A percentile compares a stretch with the other conserved stretches of the same genome.
Conservation (phyloP, 116 monocot genomes). For the Dioscorea cayenensis region DNA sequence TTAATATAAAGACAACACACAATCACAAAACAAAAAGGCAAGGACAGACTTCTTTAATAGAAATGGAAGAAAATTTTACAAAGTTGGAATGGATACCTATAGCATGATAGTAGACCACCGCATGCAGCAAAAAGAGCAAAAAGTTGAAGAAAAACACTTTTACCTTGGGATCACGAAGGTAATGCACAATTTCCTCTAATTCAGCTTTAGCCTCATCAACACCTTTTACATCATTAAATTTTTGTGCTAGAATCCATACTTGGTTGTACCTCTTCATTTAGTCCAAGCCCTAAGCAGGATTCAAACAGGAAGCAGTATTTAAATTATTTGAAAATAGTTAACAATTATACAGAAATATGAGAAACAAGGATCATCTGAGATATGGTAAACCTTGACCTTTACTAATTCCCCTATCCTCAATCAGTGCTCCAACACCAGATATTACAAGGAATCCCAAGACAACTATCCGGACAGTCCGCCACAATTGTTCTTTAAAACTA, state of each 20-base stretch:
- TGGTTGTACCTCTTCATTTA: slow-evolving; percentile 96
- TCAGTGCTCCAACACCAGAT: slow-evolving; percentile 94
- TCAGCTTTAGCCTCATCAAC: slow-evolving; percentile 99
- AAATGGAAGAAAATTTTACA: not conserved
- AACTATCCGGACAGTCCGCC: slow-evolving; percentile 84
- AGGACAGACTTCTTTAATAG: too few relatives aligned
- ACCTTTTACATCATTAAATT: slow-evolving; percentile 98
- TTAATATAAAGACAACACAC: too few relatives aligned
- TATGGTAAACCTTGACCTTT: slow-evolving; percentile 87
- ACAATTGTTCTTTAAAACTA: slow-evolving; percentile 89
- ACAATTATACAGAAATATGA: not conserved
- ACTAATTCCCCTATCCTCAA: slow-evolving; percentile 95
- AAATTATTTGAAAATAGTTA: not conserved
- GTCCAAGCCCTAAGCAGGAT: slow-evolving; percentile 60
- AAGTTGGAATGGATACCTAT: not conserved
- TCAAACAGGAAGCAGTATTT: slow-evolving; percentile 3
- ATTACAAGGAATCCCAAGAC: slow-evolving; percentile 86
- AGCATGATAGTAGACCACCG: not conserved
- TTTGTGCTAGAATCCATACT: slow-evolving; percentile 90
- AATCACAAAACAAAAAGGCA: too few relatives aligned
- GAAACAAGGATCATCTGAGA: slow-evolving; percentile 2
- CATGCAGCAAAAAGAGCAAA: not conserved
- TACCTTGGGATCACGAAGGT: slow-evolving; percentile 99
- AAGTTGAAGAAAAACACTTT: not conserved
- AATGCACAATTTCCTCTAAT: slow-evolving; percentile 97